These are phyloP conservation scores for Ceratobasidium theobromae DNA, from an alignment of 1,284 basidiomycete species.

Conservation along the genomic window DNA sequence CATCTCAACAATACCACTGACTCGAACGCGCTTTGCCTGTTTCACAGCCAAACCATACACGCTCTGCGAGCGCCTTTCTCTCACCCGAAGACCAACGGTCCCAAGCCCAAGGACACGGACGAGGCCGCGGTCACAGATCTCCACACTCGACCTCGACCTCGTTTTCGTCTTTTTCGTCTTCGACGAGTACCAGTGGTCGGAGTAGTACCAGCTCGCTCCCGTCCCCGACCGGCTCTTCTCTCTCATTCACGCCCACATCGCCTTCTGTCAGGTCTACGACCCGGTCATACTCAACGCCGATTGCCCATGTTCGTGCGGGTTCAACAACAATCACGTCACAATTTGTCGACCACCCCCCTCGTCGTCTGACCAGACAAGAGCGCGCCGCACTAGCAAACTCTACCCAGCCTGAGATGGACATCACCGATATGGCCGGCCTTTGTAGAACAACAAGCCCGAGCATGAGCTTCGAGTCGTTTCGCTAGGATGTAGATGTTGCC, in stretches of 20 bases:
- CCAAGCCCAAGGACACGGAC: too few relatives aligned
- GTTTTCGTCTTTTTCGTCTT: too few relatives aligned
- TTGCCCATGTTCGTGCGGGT: not conserved
- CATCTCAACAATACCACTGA: too few relatives aligned
- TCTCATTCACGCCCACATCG: too few relatives aligned
- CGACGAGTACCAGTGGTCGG: not conserved
- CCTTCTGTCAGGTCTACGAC: too few relatives aligned
- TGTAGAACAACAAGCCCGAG: not conserved
- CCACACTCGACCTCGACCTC: too few relatives aligned
- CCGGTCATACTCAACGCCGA: not conserved
- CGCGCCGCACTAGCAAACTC: constrained; percentile 14
- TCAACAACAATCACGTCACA: not conserved
- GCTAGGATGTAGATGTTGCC: not conserved
- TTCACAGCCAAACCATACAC: too few relatives aligned
- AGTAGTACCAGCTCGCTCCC: not conserved
- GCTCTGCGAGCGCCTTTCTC: too few relatives aligned
- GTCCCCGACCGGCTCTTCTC: not conserved
- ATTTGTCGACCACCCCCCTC: not conserved
- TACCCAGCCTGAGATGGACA: constrained; percentile 24
- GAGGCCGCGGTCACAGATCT: too few relatives aligned
- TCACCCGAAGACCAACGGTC: too few relatives aligned
- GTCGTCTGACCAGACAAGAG: constrained; percentile 5
- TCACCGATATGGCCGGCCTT: constrained; percentile 2
- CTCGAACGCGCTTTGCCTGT: too few relatives aligned
- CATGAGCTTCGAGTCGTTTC: constrained; percentile 8